Conservation (phyloP, 768 basidiomycete genomes). For the Agaricus sinodeliciosus region DNA sequence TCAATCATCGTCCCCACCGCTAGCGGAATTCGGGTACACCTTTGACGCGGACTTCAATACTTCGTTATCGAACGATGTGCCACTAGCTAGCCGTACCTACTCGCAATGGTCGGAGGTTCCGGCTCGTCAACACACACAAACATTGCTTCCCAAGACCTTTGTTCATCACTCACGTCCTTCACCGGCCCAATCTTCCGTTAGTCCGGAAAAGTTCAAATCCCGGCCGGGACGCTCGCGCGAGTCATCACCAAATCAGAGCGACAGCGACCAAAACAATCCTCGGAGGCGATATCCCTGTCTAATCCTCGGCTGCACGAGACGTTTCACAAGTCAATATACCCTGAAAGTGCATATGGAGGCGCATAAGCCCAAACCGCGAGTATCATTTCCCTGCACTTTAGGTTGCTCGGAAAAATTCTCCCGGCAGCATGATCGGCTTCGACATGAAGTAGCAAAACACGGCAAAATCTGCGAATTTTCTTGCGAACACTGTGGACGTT, state of each 20-base stretch:
- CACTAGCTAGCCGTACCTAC: conserved; percentile 2
- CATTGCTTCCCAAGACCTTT: conserved; percentile 13
- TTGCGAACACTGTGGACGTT: conserved; percentile 44
- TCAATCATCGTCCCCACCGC: conserved; percentile 26
- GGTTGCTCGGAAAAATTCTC: conserved; percentile 51
- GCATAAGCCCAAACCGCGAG: conserved; percentile 45
- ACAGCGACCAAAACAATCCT: conserved; percentile 25
- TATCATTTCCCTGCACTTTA: conserved; percentile 43
- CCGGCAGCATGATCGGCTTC: conserved; percentile 48
- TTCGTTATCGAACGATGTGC: conserved; percentile 12
- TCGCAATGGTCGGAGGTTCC: conserved; percentile 8
- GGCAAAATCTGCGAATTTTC: conserved; percentile 49
- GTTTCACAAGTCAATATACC: conserved; percentile 49
- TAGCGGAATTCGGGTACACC: conserved; percentile 24
- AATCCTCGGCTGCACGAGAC: conserved; percentile 38
- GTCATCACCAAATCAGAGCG: conserved; percentile 24
- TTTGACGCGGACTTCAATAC: conserved; percentile 27
- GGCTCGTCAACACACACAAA: conserved; percentile 9
- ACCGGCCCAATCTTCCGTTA: conserved; percentile 22
- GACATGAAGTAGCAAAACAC: conserved; percentile 55
- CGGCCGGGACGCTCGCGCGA: conserved; percentile 24
- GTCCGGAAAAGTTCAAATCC: conserved; percentile 17
- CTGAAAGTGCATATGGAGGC: conserved; percentile 50
- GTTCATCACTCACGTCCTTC: conserved; percentile 17
- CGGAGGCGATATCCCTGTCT: conserved; percentile 42